Evolutionary conservation across 1,284 basidiomycete species (phyloP).

Genomic region (Heterobasidion parviporum): DNA sequence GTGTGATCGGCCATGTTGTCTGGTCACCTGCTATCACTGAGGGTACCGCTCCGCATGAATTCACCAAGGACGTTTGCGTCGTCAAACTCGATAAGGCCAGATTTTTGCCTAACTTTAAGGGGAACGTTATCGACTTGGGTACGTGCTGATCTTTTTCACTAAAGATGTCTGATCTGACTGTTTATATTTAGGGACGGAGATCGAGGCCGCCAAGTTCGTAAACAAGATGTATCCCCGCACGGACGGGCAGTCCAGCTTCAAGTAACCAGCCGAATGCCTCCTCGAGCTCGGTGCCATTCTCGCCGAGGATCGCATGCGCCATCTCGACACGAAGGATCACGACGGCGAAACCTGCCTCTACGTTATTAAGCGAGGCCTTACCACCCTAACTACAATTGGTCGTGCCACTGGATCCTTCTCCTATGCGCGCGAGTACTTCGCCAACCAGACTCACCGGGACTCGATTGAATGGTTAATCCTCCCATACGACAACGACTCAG

Average conservation of each 20-base stretch:
- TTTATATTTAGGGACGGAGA: conserved; percentile 21
- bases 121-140: conserved; percentile 16
- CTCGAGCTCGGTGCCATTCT: conserved; percentile 18
- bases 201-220: conserved; percentile 15
- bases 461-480: conserved; percentile 24
- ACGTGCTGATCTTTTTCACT: conserved; percentile 9
- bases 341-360: conserved; percentile 18
- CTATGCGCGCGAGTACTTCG: conserved; percentile 15
- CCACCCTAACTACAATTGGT: conserved; percentile 22
- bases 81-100: conserved; percentile 11
- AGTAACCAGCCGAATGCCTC: conserved; percentile 25
- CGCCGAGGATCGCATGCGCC: conserved; percentile 18
- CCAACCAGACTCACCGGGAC: conserved; percentile 14
- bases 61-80: conserved; percentile 15
- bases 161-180: conserved; percentile 12
- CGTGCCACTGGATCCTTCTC: conserved; percentile 17
- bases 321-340: conserved; percentile 17
- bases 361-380: conserved; percentile 25
- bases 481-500: conserved; percentile 17
- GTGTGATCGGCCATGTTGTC: conserved; percentile 23
- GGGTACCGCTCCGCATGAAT: conserved; percentile 8
- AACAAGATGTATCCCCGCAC: conserved; percentile 17
- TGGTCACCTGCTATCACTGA: conserved; percentile 18
- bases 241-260: conserved; percentile 17
- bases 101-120: conserved; percentile 11